Base-by-base conservation (phyloP, 192 early-diverging fungal genomes). In the Coemansia guatemalensis region DNA sequence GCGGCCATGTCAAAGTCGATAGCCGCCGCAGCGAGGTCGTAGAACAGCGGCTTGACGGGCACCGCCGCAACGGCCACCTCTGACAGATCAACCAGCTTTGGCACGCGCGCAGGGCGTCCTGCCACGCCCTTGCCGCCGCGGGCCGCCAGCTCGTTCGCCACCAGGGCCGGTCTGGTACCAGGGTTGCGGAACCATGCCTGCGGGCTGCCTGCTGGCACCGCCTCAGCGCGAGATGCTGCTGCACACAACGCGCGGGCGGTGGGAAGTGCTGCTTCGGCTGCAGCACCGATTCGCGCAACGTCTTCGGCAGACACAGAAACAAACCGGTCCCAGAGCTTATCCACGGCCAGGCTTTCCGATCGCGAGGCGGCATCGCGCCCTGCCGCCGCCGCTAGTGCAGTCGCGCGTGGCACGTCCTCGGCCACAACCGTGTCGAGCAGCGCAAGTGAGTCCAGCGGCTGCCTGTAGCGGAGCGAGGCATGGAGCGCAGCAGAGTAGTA, bases 21-120 rank as follows among this genome's bases (percentile, higher is more conserved):
- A 23, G 53, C 53, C 14, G 67, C n/a, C 4, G 65, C 68, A 18
- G 73, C 78, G 4, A 81, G 69, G 62, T 81, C 78, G 69, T 81
- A 81, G 65, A 75, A 75, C 49, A 81, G 61, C 24, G 78, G 78
- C 59, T 75, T 75, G 35, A 66, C 48, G 0, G 78, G 69, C 30
- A 81, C 73, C 2, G 64, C 53, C 7, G 47, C 71, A 53, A 74
- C 69, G 8, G 55, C 50, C 2, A 26, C 17, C 26, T 12, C 53
- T 3, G 52, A n/a, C 29, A 70, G 47, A 33, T 79, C 71, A 3
- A 73, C 76, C 51, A 78, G 67, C 29, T 27, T 53, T 8, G 71
- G 76, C 12, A 73, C 60, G 4, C 39, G 24, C 7, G 53, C 20
- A 3, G 73, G 62, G 12, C 23, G 20, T 17, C 27, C 32, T 20